These are phyloP conservation scores for Sporisorium iseilematis-ciliati DNA, from an alignment of 1,284 basidiomycete species.

Conservation along the genomic window DNA sequence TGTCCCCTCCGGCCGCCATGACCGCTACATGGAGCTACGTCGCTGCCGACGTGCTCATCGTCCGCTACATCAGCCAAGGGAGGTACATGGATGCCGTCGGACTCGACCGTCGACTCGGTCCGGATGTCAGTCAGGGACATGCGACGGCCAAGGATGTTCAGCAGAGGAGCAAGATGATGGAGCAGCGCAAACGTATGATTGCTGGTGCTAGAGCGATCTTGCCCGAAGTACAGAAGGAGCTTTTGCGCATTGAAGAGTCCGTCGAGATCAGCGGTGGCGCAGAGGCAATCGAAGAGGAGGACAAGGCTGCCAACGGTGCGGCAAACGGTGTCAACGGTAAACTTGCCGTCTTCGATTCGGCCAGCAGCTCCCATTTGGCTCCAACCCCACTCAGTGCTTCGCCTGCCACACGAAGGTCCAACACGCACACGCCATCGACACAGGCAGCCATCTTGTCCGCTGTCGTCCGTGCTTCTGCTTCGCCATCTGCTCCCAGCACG, in stretches of 20 bases:
- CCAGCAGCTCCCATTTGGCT: slow-evolving; percentile 14
- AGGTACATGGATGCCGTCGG: slow-evolving; percentile 63
- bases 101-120: slow-evolving; percentile 53
- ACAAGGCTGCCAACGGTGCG: slow-evolving; percentile 2
- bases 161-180: slow-evolving; percentile 49
- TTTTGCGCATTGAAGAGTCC: slow-evolving; percentile 49
- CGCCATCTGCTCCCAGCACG: slow-evolving; percentile 38
- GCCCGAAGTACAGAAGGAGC: slow-evolving; percentile 55
- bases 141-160: slow-evolving; percentile 28
- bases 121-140: slow-evolving; percentile 49
- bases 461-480: slow-evolving; percentile 45
- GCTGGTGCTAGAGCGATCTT: slow-evolving; percentile 48
- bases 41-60: slow-evolving; percentile 58
- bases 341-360: slow-evolving; percentile 10
- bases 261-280: slow-evolving; percentile 38
- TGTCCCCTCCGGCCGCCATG: slow-evolving; percentile 47
- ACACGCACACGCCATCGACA: slow-evolving; percentile 31
- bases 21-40: slow-evolving; percentile 49
- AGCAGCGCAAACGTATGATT: slow-evolving; percentile 52
- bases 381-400: slow-evolving; percentile 46
- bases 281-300: background rate
- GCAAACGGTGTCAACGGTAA: slow-evolving; percentile 6
- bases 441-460: slow-evolving; percentile 51
- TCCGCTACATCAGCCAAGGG: slow-evolving; percentile 58
- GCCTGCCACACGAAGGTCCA: slow-evolving; percentile 28